Evolutionary conservation across 805 yeast genomes (phyloP).

Genomic region (Schwanniomyces pseudopolymorphus): DNA sequence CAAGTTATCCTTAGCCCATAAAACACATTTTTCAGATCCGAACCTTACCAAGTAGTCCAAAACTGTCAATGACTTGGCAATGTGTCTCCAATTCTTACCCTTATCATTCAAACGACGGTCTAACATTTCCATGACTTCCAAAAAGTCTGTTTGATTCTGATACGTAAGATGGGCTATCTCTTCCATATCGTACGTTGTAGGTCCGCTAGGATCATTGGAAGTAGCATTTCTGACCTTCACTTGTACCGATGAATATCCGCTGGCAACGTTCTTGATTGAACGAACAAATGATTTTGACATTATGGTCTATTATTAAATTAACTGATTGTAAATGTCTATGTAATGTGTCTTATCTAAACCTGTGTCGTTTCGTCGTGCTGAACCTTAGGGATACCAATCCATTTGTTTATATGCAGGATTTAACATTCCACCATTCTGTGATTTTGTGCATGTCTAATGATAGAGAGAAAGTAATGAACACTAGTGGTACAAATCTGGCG

Average conservation of each 20-base stretch:
- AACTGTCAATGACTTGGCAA: conserved; percentile 87
- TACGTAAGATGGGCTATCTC: conserved; percentile 76
- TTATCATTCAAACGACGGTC: conserved; percentile 91
- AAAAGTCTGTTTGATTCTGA: conserved; percentile 65
- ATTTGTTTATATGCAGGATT: neutral
- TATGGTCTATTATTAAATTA: neutral
- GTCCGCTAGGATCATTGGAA: conserved; percentile 82
- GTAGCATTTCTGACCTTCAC: conserved; percentile 90
- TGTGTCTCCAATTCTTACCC: conserved; percentile 97
- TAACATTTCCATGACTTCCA: conserved; percentile 91
- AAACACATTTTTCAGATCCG: conserved; percentile 86
- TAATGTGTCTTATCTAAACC: neutral
- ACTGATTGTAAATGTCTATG: neutral
- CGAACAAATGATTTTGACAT: conserved; percentile 83
- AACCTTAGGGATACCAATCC: neutral
- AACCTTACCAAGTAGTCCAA: conserved; percentile 81
- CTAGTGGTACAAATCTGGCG: too few relatives aligned
- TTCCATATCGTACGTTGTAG: conserved; percentile 78
- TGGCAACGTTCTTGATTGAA: conserved; percentile 82
- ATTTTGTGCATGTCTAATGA: too few relatives aligned
- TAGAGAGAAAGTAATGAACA: too few relatives aligned
- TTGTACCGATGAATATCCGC: conserved; percentile 85
- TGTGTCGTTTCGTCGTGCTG: neutral
- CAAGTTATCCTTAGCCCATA: conserved; percentile 88
- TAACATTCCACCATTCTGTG: too few relatives aligned